Conservation (phyloP, 1,284 basidiomycete species). For the Marasmius tenuissimus region DNA sequence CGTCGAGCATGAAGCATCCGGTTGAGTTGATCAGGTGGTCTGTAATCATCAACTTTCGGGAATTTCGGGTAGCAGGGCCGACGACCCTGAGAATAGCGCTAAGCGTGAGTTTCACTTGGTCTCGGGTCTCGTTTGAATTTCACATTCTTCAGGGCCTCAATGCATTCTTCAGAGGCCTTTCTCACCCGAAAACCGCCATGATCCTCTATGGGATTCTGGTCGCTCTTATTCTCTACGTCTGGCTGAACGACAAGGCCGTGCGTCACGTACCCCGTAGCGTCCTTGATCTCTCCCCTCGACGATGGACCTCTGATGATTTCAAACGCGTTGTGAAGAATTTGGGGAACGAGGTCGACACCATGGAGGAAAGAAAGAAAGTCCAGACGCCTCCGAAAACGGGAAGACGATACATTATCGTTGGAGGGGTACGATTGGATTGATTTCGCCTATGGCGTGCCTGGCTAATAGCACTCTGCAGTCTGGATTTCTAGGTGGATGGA, state of each 20-base stretch:
- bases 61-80: too few relatives aligned
- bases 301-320: not conserved
- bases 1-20: slow-evolving; percentile 23
- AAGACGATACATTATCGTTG: slow-evolving; percentile 54
- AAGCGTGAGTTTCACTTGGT: too few relatives aligned
- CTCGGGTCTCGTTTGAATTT: too few relatives aligned
- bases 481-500: slow-evolving; percentile 76
- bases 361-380: not conserved
- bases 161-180: too few relatives aligned
- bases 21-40: not conserved
- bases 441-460: not conserved
- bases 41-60: too few relatives aligned
- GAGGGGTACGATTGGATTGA: slow-evolving; percentile 41
- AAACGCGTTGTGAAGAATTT: not conserved
- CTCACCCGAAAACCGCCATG: too few relatives aligned
- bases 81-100: too few relatives aligned
- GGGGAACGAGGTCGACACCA: not conserved
- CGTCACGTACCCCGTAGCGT: not conserved
- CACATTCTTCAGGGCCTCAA: too few relatives aligned
- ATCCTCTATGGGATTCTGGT: not conserved
- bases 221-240: not conserved
- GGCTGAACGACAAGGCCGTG: not conserved
- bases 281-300: not conserved
- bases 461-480: slow-evolving; percentile 36
- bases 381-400: slow-evolving; percentile 47